Base-by-base conservation (phyloP, 306 rosid genomes). In the Cicer pinnatifidum region DNA sequence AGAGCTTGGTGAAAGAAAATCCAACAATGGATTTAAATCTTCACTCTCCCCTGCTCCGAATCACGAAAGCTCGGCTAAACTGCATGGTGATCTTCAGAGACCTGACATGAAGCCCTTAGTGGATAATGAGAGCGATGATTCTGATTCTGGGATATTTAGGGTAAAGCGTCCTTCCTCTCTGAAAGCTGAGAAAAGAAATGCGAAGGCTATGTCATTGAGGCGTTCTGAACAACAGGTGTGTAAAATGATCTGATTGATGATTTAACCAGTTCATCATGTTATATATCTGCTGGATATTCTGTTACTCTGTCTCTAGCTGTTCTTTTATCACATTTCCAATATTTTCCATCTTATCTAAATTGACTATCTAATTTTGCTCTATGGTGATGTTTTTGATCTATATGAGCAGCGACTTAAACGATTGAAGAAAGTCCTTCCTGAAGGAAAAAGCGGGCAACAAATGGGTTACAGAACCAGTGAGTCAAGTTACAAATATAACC, bases 91-190 rank as follows among this genome's bases (percentile, higher is more conserved):
- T 78, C 46, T 71, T 65, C 84, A 71, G 51, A 65, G 46, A 81
- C 75, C 47, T 23, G 84, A 77, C 78, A 72, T 57, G 46, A 82
- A 75, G 67, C 88, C 84, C 52, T 11, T 71, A 47, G 80, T 66
- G 28, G 87, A 88, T 72, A 82, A 81, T 0, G 89, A 85, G 64
- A 84, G 91, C 78, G 96, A 89, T 71, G 90, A 85, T 82, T 95
- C 97, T 35, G 99, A 95, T 80, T 82, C 90, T 2, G 93, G 86
- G 78, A 87, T 84, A 63, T 95, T 95, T 80, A 83, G 97, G 84
- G 97, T 88, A 75, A 95, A 95, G 81, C 93, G 99, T n/a, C 95
- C 93, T 60, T 82, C 98, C 15, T 79, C 95, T 39, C 85, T 85
- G 79, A 90, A 84, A 87, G 85, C 88, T 57, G 90, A 88, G 70